A percentile compares a stretch with the other conserved stretches of the same genome.
phyloP scores from a whole-genome alignment of 768 basidiomycete species.

The Chiua virens region DNA sequence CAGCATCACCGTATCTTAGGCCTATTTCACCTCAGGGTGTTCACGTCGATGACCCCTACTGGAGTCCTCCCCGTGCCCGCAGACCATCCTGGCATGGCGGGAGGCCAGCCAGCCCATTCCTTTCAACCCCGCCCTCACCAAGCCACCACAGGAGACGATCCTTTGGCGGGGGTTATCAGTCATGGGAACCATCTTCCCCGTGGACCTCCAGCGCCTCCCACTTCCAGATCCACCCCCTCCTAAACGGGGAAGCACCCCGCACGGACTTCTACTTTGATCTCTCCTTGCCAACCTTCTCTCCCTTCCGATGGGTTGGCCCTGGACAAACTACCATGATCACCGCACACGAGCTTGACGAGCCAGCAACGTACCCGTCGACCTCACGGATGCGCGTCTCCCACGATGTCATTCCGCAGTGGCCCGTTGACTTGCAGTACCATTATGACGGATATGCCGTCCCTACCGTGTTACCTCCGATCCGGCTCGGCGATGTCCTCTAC shows the following conservation, averaged over 20 bases:
- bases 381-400: constrained; percentile 56
- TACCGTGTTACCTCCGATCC: constrained; percentile 42
- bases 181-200: constrained; percentile 24
- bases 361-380: constrained; percentile 58
- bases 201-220: constrained; percentile 25
- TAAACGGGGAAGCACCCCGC: constrained; percentile 51
- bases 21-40: constrained; percentile 30
- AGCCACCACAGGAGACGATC: constrained; percentile 24
- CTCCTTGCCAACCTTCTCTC: constrained; percentile 45
- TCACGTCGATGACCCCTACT: constrained; percentile 21
- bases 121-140: constrained; percentile 14
- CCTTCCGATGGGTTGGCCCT: constrained; percentile 39
- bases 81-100: constrained; percentile 47
- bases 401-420: constrained; percentile 60
- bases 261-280: constrained; percentile 57
- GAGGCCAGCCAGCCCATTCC: constrained; percentile 24
- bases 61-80: constrained; percentile 32
- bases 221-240: constrained; percentile 30
- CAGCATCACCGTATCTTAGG: constrained; percentile 29
- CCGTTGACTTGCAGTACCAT: constrained; percentile 50
- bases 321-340: constrained; percentile 41
- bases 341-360: constrained; percentile 45
- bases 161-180: constrained; percentile 24
- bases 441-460: constrained; percentile 24
- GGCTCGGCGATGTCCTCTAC: constrained; percentile 56